phyloP scores from a whole-genome alignment of 495 filamentous ascomycete genomes.

The Penicillium riverlandense region DNA sequence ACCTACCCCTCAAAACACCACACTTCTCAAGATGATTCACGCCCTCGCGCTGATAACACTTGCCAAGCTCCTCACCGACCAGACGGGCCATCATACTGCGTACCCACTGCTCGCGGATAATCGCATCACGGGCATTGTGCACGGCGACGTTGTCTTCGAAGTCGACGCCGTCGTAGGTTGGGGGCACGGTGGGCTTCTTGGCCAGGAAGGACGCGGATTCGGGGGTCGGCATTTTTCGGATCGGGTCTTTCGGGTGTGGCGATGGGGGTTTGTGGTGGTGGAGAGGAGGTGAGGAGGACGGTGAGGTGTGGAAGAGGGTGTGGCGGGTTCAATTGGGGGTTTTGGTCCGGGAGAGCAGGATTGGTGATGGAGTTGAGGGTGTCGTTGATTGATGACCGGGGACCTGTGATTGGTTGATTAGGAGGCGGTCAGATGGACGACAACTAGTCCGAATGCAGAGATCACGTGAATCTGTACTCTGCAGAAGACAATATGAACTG shows the following conservation, averaged over 20 bases:
- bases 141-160: slow-evolving; percentile 84
- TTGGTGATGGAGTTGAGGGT: slow-evolving; percentile 16
- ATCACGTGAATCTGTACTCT: background rate
- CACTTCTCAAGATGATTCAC: slow-evolving; percentile 99
- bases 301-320: background rate
- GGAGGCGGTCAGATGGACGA: slow-evolving; percentile 9
- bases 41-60: slow-evolving; percentile 91
- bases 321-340: slow-evolving; percentile 1
- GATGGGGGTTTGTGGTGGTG: background rate
- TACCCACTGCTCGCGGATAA: slow-evolving; percentile 97
- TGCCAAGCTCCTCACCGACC: slow-evolving; percentile 87
- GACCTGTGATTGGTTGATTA: slow-evolving; percentile 12
- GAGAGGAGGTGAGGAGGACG: background rate
- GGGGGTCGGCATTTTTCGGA: slow-evolving; percentile 66
- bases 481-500: too few species aligned
- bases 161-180: slow-evolving; percentile 95
- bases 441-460: background rate
- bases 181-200: slow-evolving; percentile 88
- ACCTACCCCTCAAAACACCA: slow-evolving; percentile 74
- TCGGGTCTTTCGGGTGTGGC: slow-evolving; percentile 1
- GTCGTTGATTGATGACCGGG: slow-evolving; percentile 12
- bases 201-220: slow-evolving; percentile 89
- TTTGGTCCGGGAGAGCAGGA: slow-evolving; percentile 1
- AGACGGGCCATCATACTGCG: slow-evolving; percentile 93
- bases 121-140: slow-evolving; percentile 89